A percentile compares a stretch with the other conserved stretches of the same genome.
Conservation (phyloP, 2,329 filamentous ascomycete genomes). For the Eurotiales sp. region DNA sequence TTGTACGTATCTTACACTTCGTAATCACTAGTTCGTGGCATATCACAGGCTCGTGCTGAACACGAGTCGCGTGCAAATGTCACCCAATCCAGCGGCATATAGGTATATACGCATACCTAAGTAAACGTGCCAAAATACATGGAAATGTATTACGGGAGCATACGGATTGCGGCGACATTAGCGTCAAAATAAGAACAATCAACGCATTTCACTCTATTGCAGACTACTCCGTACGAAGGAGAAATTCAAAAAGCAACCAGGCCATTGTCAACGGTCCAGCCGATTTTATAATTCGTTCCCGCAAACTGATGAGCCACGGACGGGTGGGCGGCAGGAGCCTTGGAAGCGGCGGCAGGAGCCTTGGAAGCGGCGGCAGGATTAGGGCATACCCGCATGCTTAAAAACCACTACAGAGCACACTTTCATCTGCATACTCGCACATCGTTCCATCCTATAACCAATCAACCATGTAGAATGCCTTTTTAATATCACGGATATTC, state of each 20-base stretch:
- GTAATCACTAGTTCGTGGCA: neutral
- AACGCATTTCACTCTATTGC: neutral
- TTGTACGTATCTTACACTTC: too few relatives aligned
- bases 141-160: neutral
- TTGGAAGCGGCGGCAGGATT: neutral
- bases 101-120: too few relatives aligned
- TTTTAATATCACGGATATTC: neutral
- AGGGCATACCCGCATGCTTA: constrained; percentile 11
- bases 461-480: too few relatives aligned
- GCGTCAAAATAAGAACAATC: neutral
- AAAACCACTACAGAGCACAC: neutral
- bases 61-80: neutral
- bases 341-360: neutral
- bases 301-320: neutral
- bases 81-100: too few relatives aligned
- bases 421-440: too few relatives aligned
- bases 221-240: neutral
- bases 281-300: neutral
- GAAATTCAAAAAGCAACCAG: neutral
- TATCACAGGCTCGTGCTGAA: neutral
- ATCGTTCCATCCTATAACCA: too few relatives aligned
- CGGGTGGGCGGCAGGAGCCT: neutral
- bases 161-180: neutral
- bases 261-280: neutral
- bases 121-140: too few relatives aligned